These are phyloP conservation scores for Aspergillus tamarii DNA, from an alignment of 2,329 filamentous ascomycete species.

Conservation along the genomic window DNA sequence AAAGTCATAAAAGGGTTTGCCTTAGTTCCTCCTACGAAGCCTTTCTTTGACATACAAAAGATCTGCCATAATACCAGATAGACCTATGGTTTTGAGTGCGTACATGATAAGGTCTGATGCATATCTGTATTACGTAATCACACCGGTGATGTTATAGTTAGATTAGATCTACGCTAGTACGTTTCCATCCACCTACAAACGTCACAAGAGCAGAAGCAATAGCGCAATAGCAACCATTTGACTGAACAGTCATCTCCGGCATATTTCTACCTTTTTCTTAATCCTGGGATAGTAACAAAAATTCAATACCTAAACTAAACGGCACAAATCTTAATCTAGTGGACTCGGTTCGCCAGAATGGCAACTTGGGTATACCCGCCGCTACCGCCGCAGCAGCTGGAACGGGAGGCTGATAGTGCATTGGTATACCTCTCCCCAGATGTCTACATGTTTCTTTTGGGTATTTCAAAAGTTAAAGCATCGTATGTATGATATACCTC, in stretches of 20 bases:
- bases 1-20: neutral
- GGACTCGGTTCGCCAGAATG: neutral
- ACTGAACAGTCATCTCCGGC: neutral
- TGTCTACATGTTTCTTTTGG: neutral
- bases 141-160: neutral
- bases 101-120: neutral
- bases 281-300: neutral
- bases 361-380: constrained; percentile 55
- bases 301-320: neutral
- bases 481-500: neutral
- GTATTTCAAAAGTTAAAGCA: neutral
- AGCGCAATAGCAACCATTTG: neutral
- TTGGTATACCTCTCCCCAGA: constrained; percentile 44
- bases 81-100: too few relatives aligned
- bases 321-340: neutral
- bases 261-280: neutral
- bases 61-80: neutral
- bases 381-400: constrained; percentile 54
- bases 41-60: neutral
- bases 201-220: neutral
- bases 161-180: neutral
- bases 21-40: neutral
- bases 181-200: neutral
- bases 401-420: constrained; percentile 56
- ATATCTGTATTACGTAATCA: neutral